Base-by-base conservation (phyloP, 23 red algal species). In the Pyropia haitanensis region DNA sequence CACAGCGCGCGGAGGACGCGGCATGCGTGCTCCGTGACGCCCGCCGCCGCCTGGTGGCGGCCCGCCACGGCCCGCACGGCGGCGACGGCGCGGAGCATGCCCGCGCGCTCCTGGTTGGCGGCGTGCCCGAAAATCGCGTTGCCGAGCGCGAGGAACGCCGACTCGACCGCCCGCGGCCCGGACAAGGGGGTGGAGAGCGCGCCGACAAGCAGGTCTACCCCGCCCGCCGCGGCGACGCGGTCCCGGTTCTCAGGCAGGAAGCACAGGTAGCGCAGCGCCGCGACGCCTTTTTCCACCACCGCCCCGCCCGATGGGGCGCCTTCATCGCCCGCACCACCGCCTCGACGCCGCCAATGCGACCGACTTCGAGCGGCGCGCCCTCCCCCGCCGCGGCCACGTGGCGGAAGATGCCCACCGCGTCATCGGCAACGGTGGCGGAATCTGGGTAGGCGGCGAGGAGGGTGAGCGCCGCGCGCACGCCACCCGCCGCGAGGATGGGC, bases 1-100 rank as follows among this genome's bases (percentile, higher is more conserved):
- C 64, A 60, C 18, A 89, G 65, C 50, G 76, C 77, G 3, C 84
- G 27, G 17, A 89, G 73, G 28, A 81, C 84, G 18, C 84, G 67
- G 31, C 84, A 89, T 8, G 71, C 84, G 50, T 89, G 76, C 51
- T 89, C 84, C 62, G 79, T 72, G 22, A 89, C 68, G 1, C 29
- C 59, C 17, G 62, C 51, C 32, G 34, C 70, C 15, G 64, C 52
- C 44, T 65, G 33, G 32, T 89, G 56, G 18, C 55, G 21, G 21
- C 79, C 73, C 32, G 77, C 57, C 32, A 49, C 84, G 33, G 51
- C 58, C 50, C 79, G 70, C 15, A 81, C 71, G 39, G 63, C 65
- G 2, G 27, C 3, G 1, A 89, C 78, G 20, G 72, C 73, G 2
- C 75, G 71, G 52, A 64, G 64, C 60, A 58, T 54, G 2, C 84